Base-by-base conservation (phyloP, 495 filamentous ascomycete species). In the Aspergillus ostianus region DNA sequence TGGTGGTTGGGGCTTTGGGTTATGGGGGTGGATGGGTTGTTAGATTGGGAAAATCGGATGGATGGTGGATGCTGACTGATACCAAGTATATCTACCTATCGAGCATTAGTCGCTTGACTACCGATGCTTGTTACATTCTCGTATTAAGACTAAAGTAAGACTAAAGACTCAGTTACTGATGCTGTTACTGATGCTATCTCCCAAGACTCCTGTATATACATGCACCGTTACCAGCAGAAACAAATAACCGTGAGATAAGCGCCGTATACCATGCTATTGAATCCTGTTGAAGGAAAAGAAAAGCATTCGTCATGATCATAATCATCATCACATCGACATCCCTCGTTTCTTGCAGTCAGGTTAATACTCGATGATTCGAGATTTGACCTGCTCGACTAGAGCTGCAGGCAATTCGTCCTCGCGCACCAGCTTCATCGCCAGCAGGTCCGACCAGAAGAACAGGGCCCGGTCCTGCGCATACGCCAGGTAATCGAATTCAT, bases 371-470 rank as follows among this genome's bases (percentile, higher is more conserved):
- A 91, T 80, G 52, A 82, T 65, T 73, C 75, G 70, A 12, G 62
- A 53, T 46, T 90, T 90, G 57, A 92, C 57, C 66, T 79, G 80
- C 52, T 70, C 71, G 54, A 79, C 70, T 58, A 92, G 57, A 1
- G 78, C 76, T 60, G 78, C 76, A 0, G 91, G 92, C 64, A 98
- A 72, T 45, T 96, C 90, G 46, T 92, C 88, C 58, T 76, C 73
- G 63, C 76, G 80, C 36, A 93, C 77, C 47, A 96, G 70, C 0
- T 90, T 90, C 68, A 96, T 56, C 17, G 76, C 69, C 44, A 98
- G 69, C 58, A 90, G 82, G 73, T 99, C 95, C 7, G 91, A 91
- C 88, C 92, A 92, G 76, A 98, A 95, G 73, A 97, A 90, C 75
- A 91, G 74, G 2, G 91, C 95, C 13, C 94, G 81, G 66, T 97